Base-by-base conservation (phyloP, 805 yeast species). In the Suhomyces kilbournensis region DNA sequence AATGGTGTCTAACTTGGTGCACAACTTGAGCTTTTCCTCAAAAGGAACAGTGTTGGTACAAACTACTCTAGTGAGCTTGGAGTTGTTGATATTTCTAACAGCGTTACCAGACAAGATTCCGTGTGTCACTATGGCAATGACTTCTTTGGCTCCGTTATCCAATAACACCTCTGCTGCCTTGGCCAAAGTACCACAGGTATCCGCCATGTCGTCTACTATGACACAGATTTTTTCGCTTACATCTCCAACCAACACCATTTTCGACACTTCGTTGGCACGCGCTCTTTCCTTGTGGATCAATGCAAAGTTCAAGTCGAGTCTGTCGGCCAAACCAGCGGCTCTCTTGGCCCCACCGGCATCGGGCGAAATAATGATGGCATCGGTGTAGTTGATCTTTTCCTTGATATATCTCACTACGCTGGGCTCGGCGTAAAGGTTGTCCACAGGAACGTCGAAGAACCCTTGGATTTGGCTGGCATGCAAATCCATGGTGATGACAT, bases 391-490 rank as follows among this genome's bases (percentile, higher is more conserved):
- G 48, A 83, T 73, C 50, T 80, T 77, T 58, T 85, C 92, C 54
- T 78, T 80, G 47, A 88, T 87, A 64, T 87, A 88, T 62, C 88
- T 77, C 40, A 88, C 84, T 32, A 87, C 92, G 58, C 85, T 79
- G 50, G 94, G 94, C 70, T 88, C 96, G 20, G 93, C 93, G 63
- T 88, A 88, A 60, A 88, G 71, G 66, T 88, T 88, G 68, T 88
- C 96, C 19, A 87, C 94, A 1, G 96, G 96, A 22, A 85, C 86
- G 57, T 84, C 84, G 60, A 88, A 88, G 63, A 88, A 88, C 7
- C 96, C 96, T 70, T 88, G 96, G 60, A 88, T 88, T 66, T 88
- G 96, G 20, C 92, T 84, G n/a, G 94, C 94, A 65, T 88, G 96
- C 58, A 88, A 70, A 65, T 88, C 96, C 92, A 88, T 85, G 19